Evolutionary conservation across 495 filamentous ascomycete genomes (phyloP).

Genomic region (Friedmanniomyces simplex): DNA sequence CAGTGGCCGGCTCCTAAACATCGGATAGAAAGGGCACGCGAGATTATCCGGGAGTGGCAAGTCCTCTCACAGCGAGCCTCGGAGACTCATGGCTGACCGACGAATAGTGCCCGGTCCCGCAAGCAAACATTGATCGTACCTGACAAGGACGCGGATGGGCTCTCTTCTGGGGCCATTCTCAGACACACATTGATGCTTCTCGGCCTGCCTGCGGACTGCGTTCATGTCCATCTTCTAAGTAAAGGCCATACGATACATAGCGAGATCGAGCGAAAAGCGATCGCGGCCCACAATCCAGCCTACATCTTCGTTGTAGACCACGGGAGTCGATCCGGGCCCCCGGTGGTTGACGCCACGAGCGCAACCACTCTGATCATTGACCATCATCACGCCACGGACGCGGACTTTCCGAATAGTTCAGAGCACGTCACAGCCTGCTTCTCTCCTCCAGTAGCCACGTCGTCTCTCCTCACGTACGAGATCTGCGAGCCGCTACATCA

Average conservation of each 20-base stretch:
- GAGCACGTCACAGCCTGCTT: conserved; percentile 43
- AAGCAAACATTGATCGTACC: conserved; percentile 41
- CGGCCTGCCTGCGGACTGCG: conserved; percentile 36
- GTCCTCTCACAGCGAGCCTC: no score
- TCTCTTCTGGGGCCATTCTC: conserved; percentile 48
- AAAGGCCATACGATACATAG: conserved; percentile 44
- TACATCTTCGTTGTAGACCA: conserved; percentile 53
- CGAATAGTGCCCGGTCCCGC: conserved; percentile 19
- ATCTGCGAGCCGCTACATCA: conserved; percentile 42
- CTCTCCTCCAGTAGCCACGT: conserved; percentile 48
- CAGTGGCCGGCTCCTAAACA: conserved; percentile 45
- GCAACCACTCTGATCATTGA: conserved; percentile 44
- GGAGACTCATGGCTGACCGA: not conserved
- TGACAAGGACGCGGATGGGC: conserved; percentile 53
- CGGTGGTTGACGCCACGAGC: conserved; percentile 35
- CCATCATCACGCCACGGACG: conserved; percentile 41
- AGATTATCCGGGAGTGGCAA: conserved; percentile 44
- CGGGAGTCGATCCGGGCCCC: conserved; percentile 40
- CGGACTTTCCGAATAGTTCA: conserved; percentile 42
- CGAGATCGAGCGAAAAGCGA: conserved; percentile 35
- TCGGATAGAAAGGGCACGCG: conserved; percentile 38
- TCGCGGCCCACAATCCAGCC: conserved; percentile 37
- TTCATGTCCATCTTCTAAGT: conserved; percentile 41
- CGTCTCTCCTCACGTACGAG: conserved; percentile 46
- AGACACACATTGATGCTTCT: conserved; percentile 43